Percentiles rank a stretch among this genome's conserved stretches.
These are phyloP conservation scores for Cladosporium austrohemisphaericum DNA, from an alignment of 2,329 filamentous ascomycete species.

Conservation along the genomic window DNA sequence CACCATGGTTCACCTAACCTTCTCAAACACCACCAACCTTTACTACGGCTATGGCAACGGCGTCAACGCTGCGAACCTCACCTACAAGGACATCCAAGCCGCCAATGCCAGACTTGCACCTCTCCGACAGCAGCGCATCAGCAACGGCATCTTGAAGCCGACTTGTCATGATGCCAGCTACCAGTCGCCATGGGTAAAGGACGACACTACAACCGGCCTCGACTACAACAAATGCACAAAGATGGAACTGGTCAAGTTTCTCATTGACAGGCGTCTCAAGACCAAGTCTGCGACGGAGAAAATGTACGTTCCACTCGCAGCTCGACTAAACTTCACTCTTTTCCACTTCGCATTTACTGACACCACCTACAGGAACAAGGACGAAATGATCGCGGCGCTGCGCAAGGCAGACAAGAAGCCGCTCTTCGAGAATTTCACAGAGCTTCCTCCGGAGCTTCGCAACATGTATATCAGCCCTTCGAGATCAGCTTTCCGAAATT, in stretches of 20 bases:
- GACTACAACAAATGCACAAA: neutral
- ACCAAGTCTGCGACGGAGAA: neutral
- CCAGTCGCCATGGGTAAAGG: neutral
- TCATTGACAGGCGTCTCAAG: neutral
- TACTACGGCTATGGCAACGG: neutral
- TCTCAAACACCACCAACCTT: neutral
- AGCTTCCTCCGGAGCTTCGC: constrained; percentile 13
- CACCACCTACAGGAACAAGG: neutral
- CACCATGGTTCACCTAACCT: neutral
- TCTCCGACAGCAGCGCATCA: neutral
- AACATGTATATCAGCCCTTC: constrained; percentile 8
- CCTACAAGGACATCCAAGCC: neutral
- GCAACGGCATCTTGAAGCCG: neutral
- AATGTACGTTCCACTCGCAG: neutral
- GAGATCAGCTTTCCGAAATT: too few relatives aligned
- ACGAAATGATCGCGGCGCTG: neutral
- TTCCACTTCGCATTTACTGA: neutral
- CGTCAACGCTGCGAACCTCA: constrained; percentile 7
- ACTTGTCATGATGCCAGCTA: neutral
- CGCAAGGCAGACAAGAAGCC: neutral
- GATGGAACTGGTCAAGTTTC: neutral
- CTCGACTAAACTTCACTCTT: neutral
- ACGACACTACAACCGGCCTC: neutral
- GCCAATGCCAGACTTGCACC: neutral
- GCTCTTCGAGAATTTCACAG: neutral